Evolutionary conservation across 345 rosid genomes (phyloP), one percentile per base, ranked within the genome.

Genomic region (Eucalyptus polyanthemos): DNA sequence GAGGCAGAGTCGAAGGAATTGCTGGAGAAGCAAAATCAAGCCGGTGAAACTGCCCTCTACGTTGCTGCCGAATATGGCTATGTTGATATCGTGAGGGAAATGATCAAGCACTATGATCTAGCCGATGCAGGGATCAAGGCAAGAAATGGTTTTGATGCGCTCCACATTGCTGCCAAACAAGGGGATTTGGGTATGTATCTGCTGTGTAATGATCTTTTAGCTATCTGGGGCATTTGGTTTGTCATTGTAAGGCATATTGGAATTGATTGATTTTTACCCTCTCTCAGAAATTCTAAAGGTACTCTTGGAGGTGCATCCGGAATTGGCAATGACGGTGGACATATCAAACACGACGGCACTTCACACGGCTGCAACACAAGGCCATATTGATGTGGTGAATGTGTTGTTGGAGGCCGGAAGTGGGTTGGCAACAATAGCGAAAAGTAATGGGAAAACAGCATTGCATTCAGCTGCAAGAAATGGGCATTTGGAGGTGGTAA

Each of bases 111-210:
- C 90, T 97, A 95, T 88, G 97, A 97, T 92, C 96, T 98, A 72
- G 90, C 92, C 31, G 92, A 93, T 51, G 98, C 98, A 80, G 95
- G 96, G 37, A 97, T 95, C 94, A 98, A 94, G 93, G 99, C 99
- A 16, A 93, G 96, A 88, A 98, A 98, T 42, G 99, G 99, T 2
- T 98, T 96, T 50, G 99, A 98, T 90, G 99, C 99, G 37, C 94
- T 98, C 88, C 99, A 97, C 91, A 95, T 97, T 91, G 99, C 99
- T 90, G 98, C 99, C 22, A 98, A 98, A 93, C 98, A 96, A 94
- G 99, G 99, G 42, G 95, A 96, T 93, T 88, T 94, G 62, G 97
- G 99, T 97, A 93, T 54, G 91, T 89, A 51, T 65, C 21, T 76
- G 45, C 83, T 76, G 47, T 76, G 14, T 34, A 76, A 76, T 40